phyloP scores from a whole-genome alignment of 768 basidiomycete genomes.

The Boletus vermiculosoides region DNA sequence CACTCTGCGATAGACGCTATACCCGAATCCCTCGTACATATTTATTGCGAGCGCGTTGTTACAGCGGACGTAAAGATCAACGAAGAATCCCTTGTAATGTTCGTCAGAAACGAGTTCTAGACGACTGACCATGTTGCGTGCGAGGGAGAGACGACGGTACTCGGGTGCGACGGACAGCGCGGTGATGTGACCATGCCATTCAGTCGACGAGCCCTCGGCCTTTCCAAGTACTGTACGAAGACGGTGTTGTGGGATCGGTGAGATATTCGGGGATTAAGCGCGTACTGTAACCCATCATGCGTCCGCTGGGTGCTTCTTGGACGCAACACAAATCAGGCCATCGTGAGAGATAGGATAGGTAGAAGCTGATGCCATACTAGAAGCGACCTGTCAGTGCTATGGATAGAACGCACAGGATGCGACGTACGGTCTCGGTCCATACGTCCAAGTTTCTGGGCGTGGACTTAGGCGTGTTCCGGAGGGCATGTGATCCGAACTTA shows the following conservation, averaged over 20 bases:
- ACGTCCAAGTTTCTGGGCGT: slow-evolving; percentile 80
- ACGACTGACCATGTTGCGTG: slow-evolving; percentile 79
- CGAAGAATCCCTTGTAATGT: slow-evolving; percentile 81
- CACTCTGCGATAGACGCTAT: slow-evolving; percentile 89
- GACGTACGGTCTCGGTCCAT: slow-evolving; percentile 93
- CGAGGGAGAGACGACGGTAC: slow-evolving; percentile 86
- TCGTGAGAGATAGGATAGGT: slow-evolving; percentile 80
- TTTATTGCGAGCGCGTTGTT: slow-evolving; percentile 79
- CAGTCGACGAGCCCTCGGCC: slow-evolving; percentile 70
- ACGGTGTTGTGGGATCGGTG: slow-evolving; percentile 5
- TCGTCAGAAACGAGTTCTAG: slow-evolving; percentile 86
- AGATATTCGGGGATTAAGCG: slow-evolving; percentile 7
- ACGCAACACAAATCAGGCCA: slow-evolving; percentile 93
- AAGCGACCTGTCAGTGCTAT: slow-evolving; percentile 1
- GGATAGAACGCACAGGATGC: neutral
- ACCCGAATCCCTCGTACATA: slow-evolving; percentile 93
- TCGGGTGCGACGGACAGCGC: slow-evolving; percentile 93
- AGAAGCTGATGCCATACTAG: slow-evolving; percentile 87
- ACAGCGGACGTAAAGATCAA: slow-evolving; percentile 94
- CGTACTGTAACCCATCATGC: slow-evolving; percentile 93
- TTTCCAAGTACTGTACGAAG: slow-evolving; percentile 79
- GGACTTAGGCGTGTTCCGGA: slow-evolving; percentile 5
- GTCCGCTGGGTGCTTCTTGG: slow-evolving; percentile 75
- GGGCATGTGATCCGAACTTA: slow-evolving; percentile 33
- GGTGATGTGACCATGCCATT: slow-evolving; percentile 95